Percentiles rank a stretch among this genome's conserved stretches.
phyloP scores from a whole-genome alignment of 345 rosid genomes.

The Brassica cretica region DNA sequence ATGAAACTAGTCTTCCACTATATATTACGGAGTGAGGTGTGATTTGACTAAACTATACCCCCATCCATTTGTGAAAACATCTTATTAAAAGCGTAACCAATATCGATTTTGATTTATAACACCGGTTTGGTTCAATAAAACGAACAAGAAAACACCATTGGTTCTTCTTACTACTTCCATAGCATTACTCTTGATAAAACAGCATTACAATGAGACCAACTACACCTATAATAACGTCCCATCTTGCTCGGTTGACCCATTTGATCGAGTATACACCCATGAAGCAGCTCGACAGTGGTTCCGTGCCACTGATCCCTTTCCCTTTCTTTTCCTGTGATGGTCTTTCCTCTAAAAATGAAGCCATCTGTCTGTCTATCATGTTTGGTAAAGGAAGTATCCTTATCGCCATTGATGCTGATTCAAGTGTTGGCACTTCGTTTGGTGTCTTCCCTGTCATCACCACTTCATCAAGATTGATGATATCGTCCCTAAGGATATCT shows the following conservation, averaged over 20 bases:
- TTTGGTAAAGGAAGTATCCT: constrained; percentile 37
- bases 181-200: background rate
- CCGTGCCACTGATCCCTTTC: background rate
- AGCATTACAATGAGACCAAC: constrained; percentile 10
- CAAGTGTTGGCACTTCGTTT: constrained; percentile 30
- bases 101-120: background rate
- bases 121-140: background rate
- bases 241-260: constrained; percentile 24
- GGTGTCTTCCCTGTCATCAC: background rate
- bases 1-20: constrained; percentile 53
- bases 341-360: constrained; percentile 5
- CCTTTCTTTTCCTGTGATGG: constrained; percentile 22
- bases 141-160: background rate
- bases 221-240: constrained; percentile 14
- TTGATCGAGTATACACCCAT: constrained; percentile 34
- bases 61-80: background rate
- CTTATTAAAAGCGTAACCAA: background rate
- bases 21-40: constrained; percentile 30
- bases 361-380: constrained; percentile 28
- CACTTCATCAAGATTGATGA: constrained; percentile 61
- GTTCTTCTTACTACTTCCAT: background rate
- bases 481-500: constrained; percentile 77
- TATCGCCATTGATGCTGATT: constrained; percentile 28
- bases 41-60: background rate
- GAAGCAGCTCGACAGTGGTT: constrained; percentile 29